Conservation (phyloP, 352 stramenopile species). For the Globisporangium paroecandrum region DNA sequence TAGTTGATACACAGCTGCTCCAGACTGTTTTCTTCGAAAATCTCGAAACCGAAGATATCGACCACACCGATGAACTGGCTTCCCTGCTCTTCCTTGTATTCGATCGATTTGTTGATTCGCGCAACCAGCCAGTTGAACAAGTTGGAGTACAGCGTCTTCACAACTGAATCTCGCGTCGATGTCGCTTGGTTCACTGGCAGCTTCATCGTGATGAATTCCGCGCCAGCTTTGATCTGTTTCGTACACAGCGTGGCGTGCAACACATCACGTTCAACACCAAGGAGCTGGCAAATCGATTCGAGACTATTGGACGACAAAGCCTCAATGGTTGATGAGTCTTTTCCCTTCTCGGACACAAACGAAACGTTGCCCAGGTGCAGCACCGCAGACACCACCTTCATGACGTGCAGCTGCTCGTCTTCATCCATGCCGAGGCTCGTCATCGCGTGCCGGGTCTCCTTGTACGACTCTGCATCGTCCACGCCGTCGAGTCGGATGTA, state of each 20-base stretch:
- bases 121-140: slow-evolving; percentile 94
- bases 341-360: slow-evolving; percentile 69
- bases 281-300: slow-evolving; percentile 71
- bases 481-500: slow-evolving; percentile 71
- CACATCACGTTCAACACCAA: slow-evolving; percentile 60
- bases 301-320: slow-evolving; percentile 39
- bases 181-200: slow-evolving; percentile 63
- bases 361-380: slow-evolving; percentile 85
- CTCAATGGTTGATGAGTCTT: slow-evolving; percentile 61
- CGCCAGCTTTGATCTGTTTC: slow-evolving; percentile 77
- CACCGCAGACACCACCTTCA: slow-evolving; percentile 81
- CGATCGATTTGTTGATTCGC: slow-evolving; percentile 90
- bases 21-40: slow-evolving; percentile 90
- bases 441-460: slow-evolving; percentile 75
- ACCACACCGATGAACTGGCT: slow-evolving; percentile 88
- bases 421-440: slow-evolving; percentile 71
- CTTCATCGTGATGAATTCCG: slow-evolving; percentile 72
- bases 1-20: slow-evolving; percentile 90
- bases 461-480: slow-evolving; percentile 77
- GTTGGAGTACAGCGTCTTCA: slow-evolving; percentile 87
- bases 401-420: slow-evolving; percentile 78
- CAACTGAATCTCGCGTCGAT: slow-evolving; percentile 79
- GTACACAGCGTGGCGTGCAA: slow-evolving; percentile 65
- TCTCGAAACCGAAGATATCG: slow-evolving; percentile 92
- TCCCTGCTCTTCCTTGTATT: slow-evolving; percentile 66